Conservation (phyloP, 805 yeast genomes). For the Cyberlindnera americana region DNA sequence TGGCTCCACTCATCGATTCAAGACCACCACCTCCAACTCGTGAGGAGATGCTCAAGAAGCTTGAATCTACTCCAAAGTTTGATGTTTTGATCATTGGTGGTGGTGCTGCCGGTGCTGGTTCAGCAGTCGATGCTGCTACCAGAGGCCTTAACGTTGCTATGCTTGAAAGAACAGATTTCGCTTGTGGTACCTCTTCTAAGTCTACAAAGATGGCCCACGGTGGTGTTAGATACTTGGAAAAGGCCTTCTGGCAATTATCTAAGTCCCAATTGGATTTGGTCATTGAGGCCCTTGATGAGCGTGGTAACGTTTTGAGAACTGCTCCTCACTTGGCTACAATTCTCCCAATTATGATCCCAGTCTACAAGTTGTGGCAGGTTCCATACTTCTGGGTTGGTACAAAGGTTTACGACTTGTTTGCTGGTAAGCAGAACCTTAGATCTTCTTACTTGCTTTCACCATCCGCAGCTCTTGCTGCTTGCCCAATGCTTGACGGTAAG, state of each 20-base stretch:
- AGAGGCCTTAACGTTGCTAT: slow-evolving; percentile 88
- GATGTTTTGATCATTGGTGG: slow-evolving; percentile 92
- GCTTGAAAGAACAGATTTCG: slow-evolving; percentile 85
- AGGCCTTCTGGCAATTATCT: slow-evolving; percentile 89
- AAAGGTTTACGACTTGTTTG: slow-evolving; percentile 87
- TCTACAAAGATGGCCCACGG: slow-evolving; percentile 98
- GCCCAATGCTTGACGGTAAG: slow-evolving; percentile 80
- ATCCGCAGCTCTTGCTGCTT: slow-evolving; percentile 62
- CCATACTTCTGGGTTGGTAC: slow-evolving; percentile 93
- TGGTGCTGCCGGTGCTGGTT: slow-evolving; percentile 94
- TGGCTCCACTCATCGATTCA: slow-evolving; percentile 39
- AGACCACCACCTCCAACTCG: slow-evolving; percentile 55
- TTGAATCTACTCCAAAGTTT: slow-evolving; percentile 50
- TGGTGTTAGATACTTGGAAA: slow-evolving; percentile 92
- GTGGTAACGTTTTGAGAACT: slow-evolving; percentile 79
- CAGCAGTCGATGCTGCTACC: slow-evolving; percentile 86
- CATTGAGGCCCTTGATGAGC: slow-evolving; percentile 83
- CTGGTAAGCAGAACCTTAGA: slow-evolving; percentile 83
- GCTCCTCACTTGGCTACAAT: slow-evolving; percentile 89
- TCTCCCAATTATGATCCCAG: slow-evolving; percentile 94
- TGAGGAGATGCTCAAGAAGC: slow-evolving; percentile 44
- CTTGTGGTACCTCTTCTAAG: slow-evolving; percentile 89
- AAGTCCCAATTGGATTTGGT: slow-evolving; percentile 87
- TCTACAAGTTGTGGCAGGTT: slow-evolving; percentile 91
- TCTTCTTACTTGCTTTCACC: slow-evolving; percentile 70